Evolutionary conservation across 2,329 filamentous ascomycete species (phyloP).

Genomic region (Hypoxylon sp.): DNA sequence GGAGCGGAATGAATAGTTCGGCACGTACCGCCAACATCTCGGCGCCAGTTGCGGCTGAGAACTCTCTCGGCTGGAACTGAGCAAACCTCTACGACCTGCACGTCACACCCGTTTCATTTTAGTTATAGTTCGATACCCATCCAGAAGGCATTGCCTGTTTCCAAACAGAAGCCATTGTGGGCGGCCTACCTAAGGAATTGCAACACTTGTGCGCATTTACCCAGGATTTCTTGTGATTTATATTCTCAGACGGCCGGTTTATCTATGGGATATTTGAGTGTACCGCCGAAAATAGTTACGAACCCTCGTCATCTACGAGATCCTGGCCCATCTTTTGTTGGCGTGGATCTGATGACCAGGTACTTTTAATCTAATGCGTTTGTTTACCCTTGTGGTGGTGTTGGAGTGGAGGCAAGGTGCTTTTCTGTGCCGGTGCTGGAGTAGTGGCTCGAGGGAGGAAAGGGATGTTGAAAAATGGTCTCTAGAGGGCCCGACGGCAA

Average conservation of each 20-base stretch:
- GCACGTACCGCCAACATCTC: constrained; percentile 78
- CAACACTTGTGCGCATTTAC: constrained; percentile 48
- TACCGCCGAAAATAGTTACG: constrained; percentile 40
- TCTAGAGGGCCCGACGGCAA: constrained; percentile 43
- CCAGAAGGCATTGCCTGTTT: constrained; percentile 52
- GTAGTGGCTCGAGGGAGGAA: constrained; percentile 42
- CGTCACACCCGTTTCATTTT: constrained; percentile 51
- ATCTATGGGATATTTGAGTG: constrained; percentile 39
- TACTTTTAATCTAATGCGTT: constrained; percentile 52
- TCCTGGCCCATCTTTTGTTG: constrained; percentile 53
- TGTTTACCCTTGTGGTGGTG: constrained; percentile 40
- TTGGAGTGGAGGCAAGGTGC: constrained; percentile 34
- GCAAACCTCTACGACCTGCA: constrained; percentile 51
- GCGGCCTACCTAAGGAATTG: constrained; percentile 48
- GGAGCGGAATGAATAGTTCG: constrained; percentile 65
- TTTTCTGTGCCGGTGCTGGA: constrained; percentile 42
- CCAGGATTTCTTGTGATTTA: constrained; percentile 52
- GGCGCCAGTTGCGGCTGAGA: constrained; percentile 90
- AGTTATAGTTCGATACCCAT: constrained; percentile 61
- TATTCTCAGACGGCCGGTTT: constrained; percentile 45
- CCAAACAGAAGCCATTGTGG: constrained; percentile 40
- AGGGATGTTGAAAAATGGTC: constrained; percentile 43
- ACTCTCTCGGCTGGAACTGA: constrained; percentile 96
- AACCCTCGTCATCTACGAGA: constrained; percentile 46
- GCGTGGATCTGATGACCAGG: constrained; percentile 49